phyloP scores from a whole-genome alignment of 2,329 filamentous ascomycete genomes.

The Ascochyta rabiei region DNA sequence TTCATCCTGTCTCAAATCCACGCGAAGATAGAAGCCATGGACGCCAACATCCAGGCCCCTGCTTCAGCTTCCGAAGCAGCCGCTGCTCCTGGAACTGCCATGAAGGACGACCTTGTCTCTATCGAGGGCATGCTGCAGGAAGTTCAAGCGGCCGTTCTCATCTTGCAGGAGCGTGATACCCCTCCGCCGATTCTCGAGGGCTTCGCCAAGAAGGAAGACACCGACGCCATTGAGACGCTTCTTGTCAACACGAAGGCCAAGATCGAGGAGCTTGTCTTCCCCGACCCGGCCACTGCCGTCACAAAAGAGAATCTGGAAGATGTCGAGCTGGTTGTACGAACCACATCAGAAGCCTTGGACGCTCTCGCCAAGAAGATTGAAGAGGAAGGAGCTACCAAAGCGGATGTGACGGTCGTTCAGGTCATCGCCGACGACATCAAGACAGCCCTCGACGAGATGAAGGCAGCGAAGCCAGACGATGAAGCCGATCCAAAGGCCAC shows the following conservation, averaged over 20 bases:
- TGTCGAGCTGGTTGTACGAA: slow-evolving; percentile 71
- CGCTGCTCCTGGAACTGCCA: slow-evolving; percentile 49
- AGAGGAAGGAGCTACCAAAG: slow-evolving; percentile 71
- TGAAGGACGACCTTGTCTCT: slow-evolving; percentile 58
- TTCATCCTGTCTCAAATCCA: slow-evolving; percentile 80
- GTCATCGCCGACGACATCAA: slow-evolving; percentile 79
- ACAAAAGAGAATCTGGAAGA: slow-evolving; percentile 65
- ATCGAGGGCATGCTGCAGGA: slow-evolving; percentile 56
- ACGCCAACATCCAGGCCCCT: slow-evolving; percentile 58
- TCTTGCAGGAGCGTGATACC: slow-evolving; percentile 38
- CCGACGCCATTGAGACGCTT: slow-evolving; percentile 87
- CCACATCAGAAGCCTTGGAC: slow-evolving; percentile 75
- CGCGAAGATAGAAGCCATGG: slow-evolving; percentile 81
- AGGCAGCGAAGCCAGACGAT: slow-evolving; percentile 55
- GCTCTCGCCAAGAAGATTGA: slow-evolving; percentile 71
- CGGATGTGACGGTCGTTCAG: slow-evolving; percentile 79
- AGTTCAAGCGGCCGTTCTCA: slow-evolving; percentile 64
- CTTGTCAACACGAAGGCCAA: slow-evolving; percentile 87
- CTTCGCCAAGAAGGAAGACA: slow-evolving; percentile 77
- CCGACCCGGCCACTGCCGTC: slow-evolving; percentile 71
- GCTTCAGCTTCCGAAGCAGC: slow-evolving; percentile 44
- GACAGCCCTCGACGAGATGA: slow-evolving; percentile 72
- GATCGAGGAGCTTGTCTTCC: slow-evolving; percentile 75
- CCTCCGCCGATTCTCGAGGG: slow-evolving; percentile 51
- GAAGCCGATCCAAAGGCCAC: slow-evolving; percentile 68